Conservation (phyloP, 2,329 filamentous ascomycete species). For the Trichophyton benhamiae region DNA sequence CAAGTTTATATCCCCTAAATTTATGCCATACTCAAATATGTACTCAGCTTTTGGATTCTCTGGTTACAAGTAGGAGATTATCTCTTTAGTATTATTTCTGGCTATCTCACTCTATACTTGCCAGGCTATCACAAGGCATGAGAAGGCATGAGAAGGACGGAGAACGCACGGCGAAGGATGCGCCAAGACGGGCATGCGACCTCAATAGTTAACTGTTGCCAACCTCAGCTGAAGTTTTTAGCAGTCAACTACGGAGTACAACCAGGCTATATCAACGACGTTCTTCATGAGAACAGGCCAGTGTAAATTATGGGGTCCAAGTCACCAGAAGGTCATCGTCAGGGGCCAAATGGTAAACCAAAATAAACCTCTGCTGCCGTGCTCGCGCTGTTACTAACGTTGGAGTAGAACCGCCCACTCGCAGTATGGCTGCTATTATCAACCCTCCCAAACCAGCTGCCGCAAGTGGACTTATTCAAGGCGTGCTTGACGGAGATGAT, state of each 20-base stretch:
- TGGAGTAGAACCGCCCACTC: not conserved
- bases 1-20: too few species aligned
- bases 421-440: not conserved
- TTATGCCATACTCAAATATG: too few species aligned
- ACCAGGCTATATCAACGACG: not conserved
- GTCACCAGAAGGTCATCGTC: conserved; percentile 7
- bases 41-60: too few species aligned
- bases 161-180: not conserved
- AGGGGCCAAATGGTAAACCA: conserved; percentile 9
- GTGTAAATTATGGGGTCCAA: conserved; percentile 11
- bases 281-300: not conserved
- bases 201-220: not conserved
- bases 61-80: too few species aligned
- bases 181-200: not conserved
- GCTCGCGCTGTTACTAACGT: not conserved
- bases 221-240: not conserved
- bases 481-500: conserved; percentile 17
- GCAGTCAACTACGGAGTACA: not conserved
- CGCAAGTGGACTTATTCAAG: conserved; percentile 5
- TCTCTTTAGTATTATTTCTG: too few species aligned
- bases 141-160: not conserved
- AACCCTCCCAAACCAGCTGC: conserved; percentile 6
- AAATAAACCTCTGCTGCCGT: not conserved
- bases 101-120: too few species aligned
- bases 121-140: not conserved